Conservation (phyloP, 306 rosid genomes). For the Pachyrhizus erosus region DNA sequence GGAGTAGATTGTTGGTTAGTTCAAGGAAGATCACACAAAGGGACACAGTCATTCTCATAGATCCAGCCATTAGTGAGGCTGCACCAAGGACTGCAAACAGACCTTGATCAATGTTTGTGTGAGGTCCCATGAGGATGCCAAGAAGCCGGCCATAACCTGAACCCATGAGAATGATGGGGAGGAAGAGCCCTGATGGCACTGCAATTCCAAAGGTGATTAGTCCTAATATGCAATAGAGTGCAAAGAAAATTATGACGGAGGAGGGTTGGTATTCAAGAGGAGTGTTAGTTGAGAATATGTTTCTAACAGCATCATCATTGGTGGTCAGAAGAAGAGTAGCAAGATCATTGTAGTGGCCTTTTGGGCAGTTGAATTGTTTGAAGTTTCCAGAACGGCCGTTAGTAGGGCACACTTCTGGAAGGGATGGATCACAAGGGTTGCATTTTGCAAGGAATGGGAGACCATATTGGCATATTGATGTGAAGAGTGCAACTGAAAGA, state of each 20-base stretch:
- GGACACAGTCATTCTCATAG: constrained; percentile 94
- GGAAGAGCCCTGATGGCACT: constrained; percentile 94
- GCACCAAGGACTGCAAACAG: constrained; percentile 89
- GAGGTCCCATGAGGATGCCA: constrained; percentile 67
- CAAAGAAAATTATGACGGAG: constrained; percentile 76
- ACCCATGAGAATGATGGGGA: constrained; percentile 94
- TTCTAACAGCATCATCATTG: constrained; percentile 86
- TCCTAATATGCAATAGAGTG: constrained; percentile 70
- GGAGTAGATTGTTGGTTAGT: constrained; percentile 83
- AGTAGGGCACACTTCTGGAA: constrained; percentile 71
- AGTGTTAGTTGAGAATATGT: constrained; percentile 84
- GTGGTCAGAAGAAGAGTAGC: constrained; percentile 86
- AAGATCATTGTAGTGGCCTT: constrained; percentile 82
- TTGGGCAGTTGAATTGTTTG: constrained; percentile 87
- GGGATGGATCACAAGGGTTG: constrained; percentile 65
- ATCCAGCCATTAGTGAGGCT: constrained; percentile 96
- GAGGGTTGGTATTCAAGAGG: constrained; percentile 60
- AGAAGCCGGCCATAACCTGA: constrained; percentile 87
- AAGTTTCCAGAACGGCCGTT: constrained; percentile 78
- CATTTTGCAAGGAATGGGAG: constrained; percentile 82
- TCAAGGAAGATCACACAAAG: constrained; percentile 92
- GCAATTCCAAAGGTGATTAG: constrained; percentile 85
- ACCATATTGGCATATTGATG: constrained; percentile 79
- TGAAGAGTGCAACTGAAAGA: constrained; percentile 66
- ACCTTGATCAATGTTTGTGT: constrained; percentile 80